Conservation (phyloP, 208 protist species). For the Leishmania turanica region DNA sequence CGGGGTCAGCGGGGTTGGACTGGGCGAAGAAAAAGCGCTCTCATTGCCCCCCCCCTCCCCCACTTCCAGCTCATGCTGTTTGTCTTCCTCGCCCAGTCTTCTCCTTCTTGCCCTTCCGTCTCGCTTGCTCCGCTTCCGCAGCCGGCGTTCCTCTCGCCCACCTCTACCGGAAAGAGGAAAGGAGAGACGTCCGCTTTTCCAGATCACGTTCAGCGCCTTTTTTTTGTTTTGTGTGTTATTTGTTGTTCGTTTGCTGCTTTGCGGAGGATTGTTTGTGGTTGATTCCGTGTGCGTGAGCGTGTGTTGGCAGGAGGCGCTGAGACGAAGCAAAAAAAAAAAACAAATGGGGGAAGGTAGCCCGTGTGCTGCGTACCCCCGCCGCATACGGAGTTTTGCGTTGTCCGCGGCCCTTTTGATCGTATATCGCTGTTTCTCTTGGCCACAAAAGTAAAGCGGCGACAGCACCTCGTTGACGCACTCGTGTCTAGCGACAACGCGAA, state of each 20-base stretch:
- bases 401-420: not conserved
- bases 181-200: too few species aligned
- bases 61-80: not conserved
- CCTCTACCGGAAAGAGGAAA: not conserved
- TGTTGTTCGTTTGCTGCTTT: not conserved
- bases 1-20: not conserved
- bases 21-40: not conserved
- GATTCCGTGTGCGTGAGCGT: not conserved
- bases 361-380: not conserved
- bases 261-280: not conserved
- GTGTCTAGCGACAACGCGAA: not conserved
- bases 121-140: not conserved
- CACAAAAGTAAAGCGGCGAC: not conserved
- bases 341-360: not conserved
- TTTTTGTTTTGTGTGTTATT: not conserved
- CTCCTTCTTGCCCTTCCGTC: not conserved
- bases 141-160: not conserved
- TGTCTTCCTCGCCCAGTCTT: not conserved
- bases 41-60: not conserved
- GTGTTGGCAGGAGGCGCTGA: not conserved
- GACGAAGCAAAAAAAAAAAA: not conserved
- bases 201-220: not conserved
- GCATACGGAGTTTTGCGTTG: not conserved
- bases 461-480: not conserved
- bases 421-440: too few species aligned